Conservation (phyloP, 129 eudicot species). For the sunflower (Helianthus annuus) region DNA sequence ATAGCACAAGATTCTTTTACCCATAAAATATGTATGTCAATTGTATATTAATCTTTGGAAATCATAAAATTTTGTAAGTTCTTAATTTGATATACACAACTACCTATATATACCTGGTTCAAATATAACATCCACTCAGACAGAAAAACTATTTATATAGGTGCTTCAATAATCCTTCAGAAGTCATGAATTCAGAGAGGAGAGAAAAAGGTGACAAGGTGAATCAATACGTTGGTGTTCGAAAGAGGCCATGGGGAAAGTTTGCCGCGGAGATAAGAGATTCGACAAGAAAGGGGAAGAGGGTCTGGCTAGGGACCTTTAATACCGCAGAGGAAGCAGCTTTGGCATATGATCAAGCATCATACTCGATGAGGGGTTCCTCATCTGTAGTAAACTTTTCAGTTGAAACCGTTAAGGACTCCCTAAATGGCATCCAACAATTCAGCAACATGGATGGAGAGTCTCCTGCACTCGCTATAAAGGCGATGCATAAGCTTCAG, state of each 20-base stretch:
- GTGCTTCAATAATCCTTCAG: background rate
- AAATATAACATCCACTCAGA: background rate
- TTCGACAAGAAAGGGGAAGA: slow-evolving; percentile 51
- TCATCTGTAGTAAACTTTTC: slow-evolving; percentile 40
- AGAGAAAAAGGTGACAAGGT: slow-evolving; percentile 28
- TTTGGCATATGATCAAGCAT: slow-evolving; percentile 62
- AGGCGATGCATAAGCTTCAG: slow-evolving; percentile 42
- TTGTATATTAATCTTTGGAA: too few relatives aligned
- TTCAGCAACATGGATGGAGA: slow-evolving; percentile 14
- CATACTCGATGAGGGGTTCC: slow-evolving; percentile 43
- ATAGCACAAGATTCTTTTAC: too few relatives aligned
- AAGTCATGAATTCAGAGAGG: background rate
- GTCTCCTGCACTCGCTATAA: slow-evolving; percentile 52
- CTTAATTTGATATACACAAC: background rate
- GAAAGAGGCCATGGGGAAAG: slow-evolving; percentile 59
- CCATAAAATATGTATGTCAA: too few relatives aligned
- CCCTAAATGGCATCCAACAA: slow-evolving; percentile 26
- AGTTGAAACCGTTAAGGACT: slow-evolving; percentile 37
- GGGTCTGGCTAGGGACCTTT: slow-evolving; percentile 63
- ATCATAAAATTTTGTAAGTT: too few relatives aligned
- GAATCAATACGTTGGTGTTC: slow-evolving; percentile 43
- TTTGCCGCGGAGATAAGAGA: slow-evolving; percentile 59
- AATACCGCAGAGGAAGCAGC: slow-evolving; percentile 53
- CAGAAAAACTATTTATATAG: background rate
- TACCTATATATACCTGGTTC: background rate